Base-by-base conservation (phyloP, 768 basidiomycete genomes). In the Kwoniella dendrophila region DNA sequence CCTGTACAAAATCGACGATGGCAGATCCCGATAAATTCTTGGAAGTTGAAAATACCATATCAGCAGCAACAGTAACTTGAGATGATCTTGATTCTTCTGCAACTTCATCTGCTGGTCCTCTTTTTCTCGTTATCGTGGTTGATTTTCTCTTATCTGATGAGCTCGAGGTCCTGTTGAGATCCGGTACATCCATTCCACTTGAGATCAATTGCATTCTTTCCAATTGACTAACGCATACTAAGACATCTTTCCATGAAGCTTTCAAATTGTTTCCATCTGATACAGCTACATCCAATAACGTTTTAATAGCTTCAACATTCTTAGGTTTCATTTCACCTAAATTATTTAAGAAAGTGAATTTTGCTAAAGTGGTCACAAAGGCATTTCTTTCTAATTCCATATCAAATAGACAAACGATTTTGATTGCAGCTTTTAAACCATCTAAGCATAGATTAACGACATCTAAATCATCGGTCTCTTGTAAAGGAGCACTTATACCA, bases 241-340 rank as follows among this genome's bases (percentile, higher is more conserved):
- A 80, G 29, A 99, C 92, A 69, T 99, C 96, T 69, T 89, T 88
- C 96, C 96, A 99, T 20, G 90, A 92, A 1, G 88, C 88, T 81
- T 94, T 96, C 63, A 99, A 84, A 76, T 91, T 88, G 77, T 96
- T 97, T 63, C 96, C 96, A 76, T 99, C 94, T n/a, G 86, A 89
- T 40, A 95, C 89, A 16, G 96, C 95, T 44, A 99, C 86, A 73
- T 98, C 96, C 11, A 99, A 82, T 53, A 99, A 83, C 2, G 91
- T 81, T 80, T 97, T 98, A 81, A 99, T 97, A 5, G 95, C 96
- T 76, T 98, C 96, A 86, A 99, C 96, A 75, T 98, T 98, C 83
- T 98, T 98, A 33, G 91, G 84, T 81, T 92, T 94, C 96, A 99
- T 99, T 82, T 98, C 96, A 56, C 93, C 92, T 4, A 98, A 81